Percentiles rank a stretch among this genome's conserved stretches.
These are phyloP conservation scores for Plectosphaerella cucumerina DNA, from an alignment of 2,329 filamentous ascomycete genomes.

Conservation along the genomic window DNA sequence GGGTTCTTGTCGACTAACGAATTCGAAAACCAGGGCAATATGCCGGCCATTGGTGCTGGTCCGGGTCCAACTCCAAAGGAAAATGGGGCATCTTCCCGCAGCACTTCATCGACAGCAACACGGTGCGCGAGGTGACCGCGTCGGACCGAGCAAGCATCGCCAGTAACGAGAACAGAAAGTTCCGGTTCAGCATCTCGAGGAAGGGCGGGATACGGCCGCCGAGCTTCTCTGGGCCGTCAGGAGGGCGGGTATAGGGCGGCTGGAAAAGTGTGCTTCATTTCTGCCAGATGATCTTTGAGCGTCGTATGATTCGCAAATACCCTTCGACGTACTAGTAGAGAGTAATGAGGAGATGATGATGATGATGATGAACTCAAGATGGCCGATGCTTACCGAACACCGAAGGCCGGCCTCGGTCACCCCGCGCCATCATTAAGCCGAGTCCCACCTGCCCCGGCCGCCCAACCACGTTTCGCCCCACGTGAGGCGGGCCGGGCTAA, in stretches of 20 bases:
- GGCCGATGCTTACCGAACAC: neutral
- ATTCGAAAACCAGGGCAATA: constrained; percentile 34
- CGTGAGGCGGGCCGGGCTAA: constrained; percentile 8
- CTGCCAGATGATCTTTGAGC: neutral
- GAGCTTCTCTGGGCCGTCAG: constrained; percentile 22
- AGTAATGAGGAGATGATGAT: neutral
- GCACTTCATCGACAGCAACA: constrained; percentile 41
- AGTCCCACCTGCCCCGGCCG: no score
- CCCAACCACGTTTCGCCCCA: no score
- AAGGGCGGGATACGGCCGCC: constrained; percentile 22
- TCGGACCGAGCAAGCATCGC: constrained; percentile 24
- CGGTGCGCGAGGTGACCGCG: constrained; percentile 33
- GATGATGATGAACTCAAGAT: neutral
- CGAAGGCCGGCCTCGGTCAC: neutral
- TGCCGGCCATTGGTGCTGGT: constrained; percentile 53
- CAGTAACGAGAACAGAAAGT: constrained; percentile 29
- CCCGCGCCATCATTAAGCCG: constrained; percentile 11
- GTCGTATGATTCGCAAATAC: constrained; percentile 4
- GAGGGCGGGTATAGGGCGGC: neutral
- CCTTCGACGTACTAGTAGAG: neutral
- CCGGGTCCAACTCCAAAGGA: constrained; percentile 46
- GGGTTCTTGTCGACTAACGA: neutral
- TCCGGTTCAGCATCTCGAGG: constrained; percentile 30
- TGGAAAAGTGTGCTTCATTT: no score
- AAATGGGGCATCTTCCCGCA: constrained; percentile 51